Evolutionary conservation across 345 rosid genomes (phyloP).

Genomic region (Psidium friedrichsthalianum): DNA sequence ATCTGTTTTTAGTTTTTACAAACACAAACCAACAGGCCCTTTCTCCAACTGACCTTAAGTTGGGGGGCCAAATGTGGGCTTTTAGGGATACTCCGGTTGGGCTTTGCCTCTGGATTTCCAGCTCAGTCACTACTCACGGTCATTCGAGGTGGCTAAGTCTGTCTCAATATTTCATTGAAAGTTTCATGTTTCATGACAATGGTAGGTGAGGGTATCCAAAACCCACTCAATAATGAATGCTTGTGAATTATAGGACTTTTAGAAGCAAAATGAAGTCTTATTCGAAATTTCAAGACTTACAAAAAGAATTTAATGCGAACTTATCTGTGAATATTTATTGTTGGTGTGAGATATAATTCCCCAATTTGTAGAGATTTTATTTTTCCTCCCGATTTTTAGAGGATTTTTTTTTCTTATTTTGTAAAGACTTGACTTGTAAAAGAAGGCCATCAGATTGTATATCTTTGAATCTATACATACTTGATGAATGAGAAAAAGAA

Average conservation of each 20-base stretch:
- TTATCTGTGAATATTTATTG: neutral
- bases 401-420: no score
- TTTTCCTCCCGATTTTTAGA: no score
- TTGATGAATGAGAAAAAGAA: no score
- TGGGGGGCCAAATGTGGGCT: neutral
- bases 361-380: no score
- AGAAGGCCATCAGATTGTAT: no score
- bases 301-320: neutral
- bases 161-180: neutral
- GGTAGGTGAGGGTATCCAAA: neutral
- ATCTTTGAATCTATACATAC: no score
- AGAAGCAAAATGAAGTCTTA: neutral
- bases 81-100: neutral
- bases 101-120: neutral
- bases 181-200: neutral
- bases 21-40: neutral
- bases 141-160: neutral
- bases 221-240: neutral
- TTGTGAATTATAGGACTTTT: neutral
- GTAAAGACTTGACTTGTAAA: no score
- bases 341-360: no score
- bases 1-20: neutral
- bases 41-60: neutral
- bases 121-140: neutral
- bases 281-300: neutral